Evolutionary conservation across 2,329 filamentous ascomycete species (phyloP).

Genomic region (Fusarium setosum): DNA sequence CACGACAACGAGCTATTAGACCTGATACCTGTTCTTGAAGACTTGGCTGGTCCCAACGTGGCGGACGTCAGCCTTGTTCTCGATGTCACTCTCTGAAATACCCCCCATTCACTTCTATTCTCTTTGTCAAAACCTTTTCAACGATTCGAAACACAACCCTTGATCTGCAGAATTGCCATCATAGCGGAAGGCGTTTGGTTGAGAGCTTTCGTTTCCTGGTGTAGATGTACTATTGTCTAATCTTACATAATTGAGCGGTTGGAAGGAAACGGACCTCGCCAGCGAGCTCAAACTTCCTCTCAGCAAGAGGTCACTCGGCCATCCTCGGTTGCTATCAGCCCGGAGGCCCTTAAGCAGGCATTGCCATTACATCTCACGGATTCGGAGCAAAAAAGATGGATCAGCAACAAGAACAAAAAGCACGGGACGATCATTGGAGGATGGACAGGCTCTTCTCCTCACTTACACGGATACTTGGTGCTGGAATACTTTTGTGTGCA

Average conservation of each 20-base stretch:
- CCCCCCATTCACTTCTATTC: constrained; percentile 45
- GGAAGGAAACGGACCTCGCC: constrained; percentile 37
- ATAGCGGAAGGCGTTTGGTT: constrained; percentile 69
- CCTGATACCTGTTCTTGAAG: constrained; percentile 97
- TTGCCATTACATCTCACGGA: constrained; percentile 47
- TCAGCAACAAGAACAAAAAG: constrained; percentile 38
- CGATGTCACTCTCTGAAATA: constrained; percentile 81
- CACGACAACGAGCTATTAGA: constrained; percentile 99
- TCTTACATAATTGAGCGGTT: constrained; percentile 57
- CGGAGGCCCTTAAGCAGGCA: constrained; percentile 42
- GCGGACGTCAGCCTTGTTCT: constrained; percentile 97
- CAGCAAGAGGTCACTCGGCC: constrained; percentile 36
- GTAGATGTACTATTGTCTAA: constrained; percentile 64
- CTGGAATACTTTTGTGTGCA: constrained; percentile 27
- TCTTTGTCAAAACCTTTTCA: constrained; percentile 45
- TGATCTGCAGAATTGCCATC: constrained; percentile 54
- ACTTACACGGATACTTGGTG: constrained; percentile 21
- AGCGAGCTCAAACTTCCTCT: constrained; percentile 36
- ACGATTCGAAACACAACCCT: constrained; percentile 47
- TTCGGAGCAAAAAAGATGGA: constrained; percentile 47
- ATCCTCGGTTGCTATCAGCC: constrained; percentile 27
- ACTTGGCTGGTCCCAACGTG: constrained; percentile 88
- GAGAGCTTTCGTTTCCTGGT: constrained; percentile 59
- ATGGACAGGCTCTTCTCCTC: constrained; percentile 39
- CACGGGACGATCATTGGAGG: constrained; percentile 35